Percentiles rank a stretch among this genome's conserved stretches.
These are phyloP conservation scores for Debaryomyces coudertii DNA, from an alignment of 1,139 yeast genomes.

Conservation along the genomic window DNA sequence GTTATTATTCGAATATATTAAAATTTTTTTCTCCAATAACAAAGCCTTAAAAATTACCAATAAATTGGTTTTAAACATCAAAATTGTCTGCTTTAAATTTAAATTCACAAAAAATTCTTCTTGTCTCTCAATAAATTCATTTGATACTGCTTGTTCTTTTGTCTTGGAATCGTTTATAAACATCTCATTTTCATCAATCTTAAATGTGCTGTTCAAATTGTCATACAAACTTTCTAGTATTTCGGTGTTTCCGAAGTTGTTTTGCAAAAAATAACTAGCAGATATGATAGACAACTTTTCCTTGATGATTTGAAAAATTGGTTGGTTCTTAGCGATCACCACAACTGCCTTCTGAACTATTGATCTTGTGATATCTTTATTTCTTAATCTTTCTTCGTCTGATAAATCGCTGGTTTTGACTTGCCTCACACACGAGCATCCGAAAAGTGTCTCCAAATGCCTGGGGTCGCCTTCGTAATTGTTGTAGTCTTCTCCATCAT, in stretches of 20 bases:
- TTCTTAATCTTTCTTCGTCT: conserved; percentile 47
- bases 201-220: conserved; percentile 55
- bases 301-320: conserved; percentile 83
- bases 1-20: conserved; percentile 74
- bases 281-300: conserved; percentile 92
- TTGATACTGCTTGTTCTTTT: conserved; percentile 14
- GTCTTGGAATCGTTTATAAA: conserved; percentile 14
- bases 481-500: conserved; percentile 46
- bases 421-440: conserved; percentile 92
- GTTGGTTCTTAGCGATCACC: conserved; percentile 76
- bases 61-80: conserved; percentile 61
- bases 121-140: conserved; percentile 21
- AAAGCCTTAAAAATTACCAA: conserved; percentile 75
- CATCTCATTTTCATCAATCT: conserved; percentile 28
- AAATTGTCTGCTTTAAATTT: conserved; percentile 66
- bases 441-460: conserved; percentile 75
- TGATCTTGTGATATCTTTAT: conserved; percentile 78
- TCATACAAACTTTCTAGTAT: conserved; percentile 73
- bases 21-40: conserved; percentile 68
- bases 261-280: conserved; percentile 80
- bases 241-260: conserved; percentile 68
- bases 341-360: conserved; percentile 92
- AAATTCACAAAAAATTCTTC: conserved; percentile 71
- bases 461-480: conserved; percentile 49
- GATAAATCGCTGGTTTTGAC: conserved; percentile 64